phyloP scores from a whole-genome alignment of 257 asterid genomes.

The Nicotiana tomentosiformis region DNA sequence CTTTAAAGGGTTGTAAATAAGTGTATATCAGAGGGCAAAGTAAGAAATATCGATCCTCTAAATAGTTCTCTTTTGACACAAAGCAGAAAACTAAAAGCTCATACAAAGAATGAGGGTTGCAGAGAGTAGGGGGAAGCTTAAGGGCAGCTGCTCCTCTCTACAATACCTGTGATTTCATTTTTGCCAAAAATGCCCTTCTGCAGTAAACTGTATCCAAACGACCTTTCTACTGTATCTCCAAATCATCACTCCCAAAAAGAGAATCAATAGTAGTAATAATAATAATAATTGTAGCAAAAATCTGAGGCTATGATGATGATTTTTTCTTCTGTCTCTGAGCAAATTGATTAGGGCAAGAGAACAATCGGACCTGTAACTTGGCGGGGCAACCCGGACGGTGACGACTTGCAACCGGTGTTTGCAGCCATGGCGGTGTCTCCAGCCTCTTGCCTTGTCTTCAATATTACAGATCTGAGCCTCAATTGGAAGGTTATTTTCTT shows the following conservation, averaged over 20 bases:
- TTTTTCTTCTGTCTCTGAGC: background rate
- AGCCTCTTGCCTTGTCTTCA: background rate
- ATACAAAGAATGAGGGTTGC: background rate
- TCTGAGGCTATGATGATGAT: constrained; percentile 10
- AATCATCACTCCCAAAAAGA: background rate
- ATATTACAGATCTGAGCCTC: background rate
- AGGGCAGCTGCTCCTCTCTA: constrained; percentile 1
- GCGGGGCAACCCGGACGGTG: background rate
- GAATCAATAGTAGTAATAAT: background rate
- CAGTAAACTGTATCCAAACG: background rate
- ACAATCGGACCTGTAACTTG: background rate
- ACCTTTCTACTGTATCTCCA: background rate
- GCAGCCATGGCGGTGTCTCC: background rate
- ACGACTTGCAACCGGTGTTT: background rate
- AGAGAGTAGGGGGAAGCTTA: background rate
- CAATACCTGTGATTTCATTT: background rate
- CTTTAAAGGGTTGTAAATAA: background rate
- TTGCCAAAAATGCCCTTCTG: background rate
- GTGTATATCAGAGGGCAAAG: background rate
- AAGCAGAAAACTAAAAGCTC: background rate
- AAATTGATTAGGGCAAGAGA: background rate
- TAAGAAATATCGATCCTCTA: too few relatives aligned
- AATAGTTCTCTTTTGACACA: too few relatives aligned
- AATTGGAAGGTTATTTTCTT: too few relatives aligned
- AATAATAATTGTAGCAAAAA: background rate